Evolutionary conservation across 108 stramenopile species (phyloP), one percentile per base, ranked within the genome.

Genomic region (Mediolabrus comicus): DNA sequence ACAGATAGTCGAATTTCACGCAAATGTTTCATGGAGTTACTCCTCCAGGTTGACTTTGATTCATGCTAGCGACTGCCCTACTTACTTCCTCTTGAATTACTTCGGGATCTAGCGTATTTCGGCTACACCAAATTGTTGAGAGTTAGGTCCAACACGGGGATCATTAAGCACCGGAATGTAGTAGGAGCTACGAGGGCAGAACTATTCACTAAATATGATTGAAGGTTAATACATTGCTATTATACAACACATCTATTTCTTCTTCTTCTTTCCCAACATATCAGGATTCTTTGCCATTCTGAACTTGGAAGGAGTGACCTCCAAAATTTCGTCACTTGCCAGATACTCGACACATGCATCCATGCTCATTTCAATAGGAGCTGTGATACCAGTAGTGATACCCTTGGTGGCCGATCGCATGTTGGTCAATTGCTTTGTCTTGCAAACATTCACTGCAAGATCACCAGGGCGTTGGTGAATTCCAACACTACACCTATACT

Each of bases 301-400:
- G 65, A 97, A 92, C 32, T 77, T 56, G 14, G 63, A 56, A 11
- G 98, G 98, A 0, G 98, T 99, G 13, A 98, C 92, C 72, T 99
- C 98, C 69, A 99, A 67, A 77, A 98, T 88, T 76, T 99, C 98
- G 67, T 98, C 98, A 31, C 85, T 82, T 26, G 90, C 86, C 71
- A 99, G 75, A 69, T 98, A 98, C 60, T 98, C 98, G 53, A 99
- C 96, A 29, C 96, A 95, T n/a, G 92, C 73, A 84, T 99, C 99
- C 24, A 99, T 82, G 10, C 91, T 92, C 70, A 99, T 83, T 24
- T 97, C 96, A 28, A 98, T 60, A 0, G 99, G 92, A 3, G 97
- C 86, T 53, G 84, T 68, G 19, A 99, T 77, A 46, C 97, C 95
- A 16, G 95, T 90, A 33, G 86, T 90, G 61, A 95, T 95, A 58